phyloP scores from a whole-genome alignment of 495 filamentous ascomycete species.

The Penicillium macrosclerotiorum region DNA sequence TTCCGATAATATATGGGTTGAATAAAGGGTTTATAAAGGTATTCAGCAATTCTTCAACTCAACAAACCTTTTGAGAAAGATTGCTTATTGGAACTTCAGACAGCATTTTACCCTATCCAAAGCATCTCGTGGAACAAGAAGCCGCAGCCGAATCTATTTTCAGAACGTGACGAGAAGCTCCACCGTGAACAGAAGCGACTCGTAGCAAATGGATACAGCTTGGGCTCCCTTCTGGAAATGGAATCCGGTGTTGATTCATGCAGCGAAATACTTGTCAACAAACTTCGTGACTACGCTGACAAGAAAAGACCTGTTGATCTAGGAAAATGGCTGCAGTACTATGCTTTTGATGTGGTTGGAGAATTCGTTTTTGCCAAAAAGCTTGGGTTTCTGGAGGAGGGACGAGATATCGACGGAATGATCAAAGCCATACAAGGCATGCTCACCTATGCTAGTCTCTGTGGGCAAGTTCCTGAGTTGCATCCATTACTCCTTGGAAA shows the following conservation, averaged over 20 bases:
- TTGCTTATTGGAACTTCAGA: slow-evolving; percentile 17
- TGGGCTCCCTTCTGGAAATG: slow-evolving; percentile 30
- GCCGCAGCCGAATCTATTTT: slow-evolving; percentile 36
- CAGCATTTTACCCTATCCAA: slow-evolving; percentile 43
- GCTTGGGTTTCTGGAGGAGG: slow-evolving; percentile 41
- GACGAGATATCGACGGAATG: slow-evolving; percentile 37
- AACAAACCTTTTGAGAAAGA: no score
- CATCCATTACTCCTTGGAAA: slow-evolving; percentile 35
- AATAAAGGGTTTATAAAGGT: slow-evolving; percentile 40
- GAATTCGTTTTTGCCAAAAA: slow-evolving; percentile 34
- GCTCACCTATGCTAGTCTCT: slow-evolving; percentile 23
- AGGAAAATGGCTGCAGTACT: slow-evolving; percentile 46
- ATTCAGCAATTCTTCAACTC: background rate
- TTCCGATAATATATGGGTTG: slow-evolving; percentile 39
- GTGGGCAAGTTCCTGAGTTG: slow-evolving; percentile 32
- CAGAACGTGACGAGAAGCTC: slow-evolving; percentile 21
- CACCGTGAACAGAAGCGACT: slow-evolving; percentile 30
- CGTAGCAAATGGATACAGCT: slow-evolving; percentile 31
- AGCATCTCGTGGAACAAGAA: slow-evolving; percentile 30
- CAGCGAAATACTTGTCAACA: slow-evolving; percentile 22
- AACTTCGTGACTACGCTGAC: slow-evolving; percentile 16
- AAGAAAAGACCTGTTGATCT: slow-evolving; percentile 30
- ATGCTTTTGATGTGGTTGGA: slow-evolving; percentile 45
- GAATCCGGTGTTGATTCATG: slow-evolving; percentile 38
- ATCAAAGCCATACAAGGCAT: slow-evolving; percentile 29